Base-by-base conservation (phyloP, 495 filamentous ascomycete species). In the Hypoxylon cercidicola region DNA sequence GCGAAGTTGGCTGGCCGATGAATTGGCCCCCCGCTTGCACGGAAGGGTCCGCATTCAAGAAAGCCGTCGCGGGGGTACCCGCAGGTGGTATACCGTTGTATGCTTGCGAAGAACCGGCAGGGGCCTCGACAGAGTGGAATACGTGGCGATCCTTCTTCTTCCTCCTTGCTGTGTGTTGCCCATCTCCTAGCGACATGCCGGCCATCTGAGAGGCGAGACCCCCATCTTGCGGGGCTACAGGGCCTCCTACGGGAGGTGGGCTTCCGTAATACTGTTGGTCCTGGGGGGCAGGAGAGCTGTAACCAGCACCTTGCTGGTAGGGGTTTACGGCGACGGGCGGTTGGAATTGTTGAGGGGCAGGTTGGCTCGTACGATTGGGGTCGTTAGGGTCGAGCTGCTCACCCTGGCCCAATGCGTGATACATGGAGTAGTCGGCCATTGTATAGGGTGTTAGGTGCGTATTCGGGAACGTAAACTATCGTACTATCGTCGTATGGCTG, bases 101-200 rank as follows among this genome's bases (percentile, higher is more conserved):
- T 43, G 82, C 78, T 74, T 88, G 86, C 47, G 91, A 85, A 60
- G 84, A 80, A 64, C 80, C 83, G 28, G 80, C 81, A 3, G 89
- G 85, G 43, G 86, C 84, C 61, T 93, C 95, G 39, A 99, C 85
- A 23, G 88, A 86, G 74, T 99, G 95, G 77, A 96, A 91, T 52
- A 92, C 95, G 78, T 97, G 93, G 32, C 93, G 82, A 67, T 97
- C 88, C 83, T 96, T 97, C 85, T 98, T 99, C 80, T 90, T 93
- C 69, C 87, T 89, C 62, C 84, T 79, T 32, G 72, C 77, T 53
- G 83, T 82, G 50, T 79, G 79, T 19, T 77, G 71, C 11, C 62
- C 64, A 60, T 84, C 81, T 52, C 87, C 87, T 68, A 98, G 81
- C 12, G 83, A 87, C 82, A 96, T 84, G 11, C 87, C 86, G 34